Evolutionary conservation across 2,329 filamentous ascomycete genomes (phyloP).

Genomic region (Talaromyces sp.): DNA sequence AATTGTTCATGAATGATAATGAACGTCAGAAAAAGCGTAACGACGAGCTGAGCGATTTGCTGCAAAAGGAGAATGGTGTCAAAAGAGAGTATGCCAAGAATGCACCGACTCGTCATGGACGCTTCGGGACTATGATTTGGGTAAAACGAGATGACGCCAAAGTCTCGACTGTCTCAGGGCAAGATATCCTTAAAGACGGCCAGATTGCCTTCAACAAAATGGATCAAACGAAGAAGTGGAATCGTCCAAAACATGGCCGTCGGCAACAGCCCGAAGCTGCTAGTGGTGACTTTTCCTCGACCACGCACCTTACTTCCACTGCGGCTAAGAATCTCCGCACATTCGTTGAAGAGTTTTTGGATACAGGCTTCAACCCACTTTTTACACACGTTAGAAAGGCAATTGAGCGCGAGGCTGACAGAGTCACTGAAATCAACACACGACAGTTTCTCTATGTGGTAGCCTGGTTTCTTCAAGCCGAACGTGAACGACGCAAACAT

Average conservation of each 20-base stretch:
- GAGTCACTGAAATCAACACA: constrained; percentile 71
- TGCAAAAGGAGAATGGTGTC: constrained; percentile 82
- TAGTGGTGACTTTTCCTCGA: constrained; percentile 70
- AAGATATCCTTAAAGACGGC: constrained; percentile 73
- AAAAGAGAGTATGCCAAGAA: constrained; percentile 70
- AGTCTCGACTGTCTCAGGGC: constrained; percentile 80
- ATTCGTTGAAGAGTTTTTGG: constrained; percentile 90
- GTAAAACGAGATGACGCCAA: constrained; percentile 82
- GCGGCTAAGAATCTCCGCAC: constrained; percentile 72
- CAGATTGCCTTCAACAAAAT: constrained; percentile 77
- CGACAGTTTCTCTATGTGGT: constrained; percentile 90
- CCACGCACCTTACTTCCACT: constrained; percentile 63
- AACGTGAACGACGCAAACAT: constrained; percentile 65
- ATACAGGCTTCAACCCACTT: constrained; percentile 89
- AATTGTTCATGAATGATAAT: constrained; percentile 78
- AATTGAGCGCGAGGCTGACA: constrained; percentile 81
- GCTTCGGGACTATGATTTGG: constrained; percentile 98
- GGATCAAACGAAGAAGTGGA: constrained; percentile 86
- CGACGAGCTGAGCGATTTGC: constrained; percentile 68
- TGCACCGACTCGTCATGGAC: constrained; percentile 81
- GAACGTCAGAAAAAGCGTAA: constrained; percentile 66
- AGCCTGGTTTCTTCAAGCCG: constrained; percentile 87
- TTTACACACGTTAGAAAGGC: constrained; percentile 83
- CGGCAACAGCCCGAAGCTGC: constrained; percentile 59
- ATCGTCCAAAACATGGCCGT: constrained; percentile 65